Conservation (phyloP, 306 rosid genomes). For the Hippophae rhamnoides region DNA sequence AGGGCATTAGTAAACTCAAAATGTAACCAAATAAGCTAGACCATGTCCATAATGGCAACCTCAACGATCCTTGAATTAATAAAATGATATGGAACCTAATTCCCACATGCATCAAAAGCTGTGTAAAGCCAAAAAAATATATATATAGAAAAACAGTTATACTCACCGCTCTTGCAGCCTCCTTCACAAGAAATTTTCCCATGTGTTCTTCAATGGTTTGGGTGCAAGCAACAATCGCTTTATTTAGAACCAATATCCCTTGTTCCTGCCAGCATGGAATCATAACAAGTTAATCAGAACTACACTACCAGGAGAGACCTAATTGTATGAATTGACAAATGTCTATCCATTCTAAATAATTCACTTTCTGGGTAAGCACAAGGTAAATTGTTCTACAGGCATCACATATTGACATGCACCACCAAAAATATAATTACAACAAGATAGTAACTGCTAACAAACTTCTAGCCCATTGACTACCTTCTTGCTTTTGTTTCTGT, state of each 20-base stretch:
- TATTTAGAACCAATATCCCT: conserved; percentile 66
- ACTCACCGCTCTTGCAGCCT: conserved; percentile 92
- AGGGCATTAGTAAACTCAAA: not conserved
- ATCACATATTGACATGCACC: no score
- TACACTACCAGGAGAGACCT: no score
- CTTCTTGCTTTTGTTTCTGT: no score
- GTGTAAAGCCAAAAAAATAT: not conserved
- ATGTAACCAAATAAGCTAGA: not conserved
- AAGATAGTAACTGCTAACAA: no score
- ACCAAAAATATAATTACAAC: no score
- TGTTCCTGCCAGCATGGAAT: conserved; percentile 50
- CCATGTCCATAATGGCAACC: not conserved
- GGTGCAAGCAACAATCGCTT: conserved; percentile 66
- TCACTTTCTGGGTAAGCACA: no score
- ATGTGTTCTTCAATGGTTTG: conserved; percentile 72
- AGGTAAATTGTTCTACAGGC: no score
- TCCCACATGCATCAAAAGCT: not conserved
- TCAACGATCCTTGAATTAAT: not conserved
- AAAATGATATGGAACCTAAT: not conserved
- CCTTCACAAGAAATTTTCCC: conserved; percentile 84
- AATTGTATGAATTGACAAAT: no score
- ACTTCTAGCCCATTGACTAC: no score
- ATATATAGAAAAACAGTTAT: conserved; percentile 5
- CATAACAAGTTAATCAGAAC: not conserved
- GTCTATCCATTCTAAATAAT: no score